Evolutionary conservation across 208 protist species (phyloP), one percentile per base, ranked within the genome.

Genomic region (Trichomonas tenax): DNA sequence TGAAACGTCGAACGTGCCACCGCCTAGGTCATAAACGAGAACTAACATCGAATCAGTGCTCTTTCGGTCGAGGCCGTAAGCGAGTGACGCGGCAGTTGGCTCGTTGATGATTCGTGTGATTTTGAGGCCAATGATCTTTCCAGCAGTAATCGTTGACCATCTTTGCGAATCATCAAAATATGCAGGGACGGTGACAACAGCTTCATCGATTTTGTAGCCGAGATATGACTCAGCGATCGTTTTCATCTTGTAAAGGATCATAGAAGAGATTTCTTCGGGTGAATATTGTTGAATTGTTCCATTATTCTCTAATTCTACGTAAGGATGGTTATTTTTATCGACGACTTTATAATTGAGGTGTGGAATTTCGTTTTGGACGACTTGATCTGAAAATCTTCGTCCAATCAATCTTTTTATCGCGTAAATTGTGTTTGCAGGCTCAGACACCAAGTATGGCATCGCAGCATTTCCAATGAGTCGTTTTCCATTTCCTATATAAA

Each of bases 111-210:
- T 99, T n/a, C 99, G 98, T 38, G 99, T 95, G 44, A 99, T 98
- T 95, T 99, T 98, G 1, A 99, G 97, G 26, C 99, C 99, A 34
- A 99, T 98, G 89, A 99, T 99, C 10, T 96, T 96, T 51, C 98
- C 99, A 23, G 99, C 99, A 90, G 99, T 98, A 97, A 99, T 99
- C 15, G 99, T 99, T 9, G 99, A 98, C 97, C 98, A 97, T 82
- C 99, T 98, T 98, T 99, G 99, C 6, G 98, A 96, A 96, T 99
- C 99, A 97, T 99, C 99, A 97, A 99, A 99, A 97, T 99, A 99
- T n/a, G 99, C 99, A 21, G 99, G 99, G n/a, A 99, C 99, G 10
- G 99, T 99, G 96, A 99, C 97, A 95, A 99, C 99, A 40, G 98
- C 98, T 72, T 99, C 98, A 84, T 97, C 98, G 58, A 99, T 98